phyloP scores from a whole-genome alignment of 106 monocot genomes.

The Acorus gramineus region DNA sequence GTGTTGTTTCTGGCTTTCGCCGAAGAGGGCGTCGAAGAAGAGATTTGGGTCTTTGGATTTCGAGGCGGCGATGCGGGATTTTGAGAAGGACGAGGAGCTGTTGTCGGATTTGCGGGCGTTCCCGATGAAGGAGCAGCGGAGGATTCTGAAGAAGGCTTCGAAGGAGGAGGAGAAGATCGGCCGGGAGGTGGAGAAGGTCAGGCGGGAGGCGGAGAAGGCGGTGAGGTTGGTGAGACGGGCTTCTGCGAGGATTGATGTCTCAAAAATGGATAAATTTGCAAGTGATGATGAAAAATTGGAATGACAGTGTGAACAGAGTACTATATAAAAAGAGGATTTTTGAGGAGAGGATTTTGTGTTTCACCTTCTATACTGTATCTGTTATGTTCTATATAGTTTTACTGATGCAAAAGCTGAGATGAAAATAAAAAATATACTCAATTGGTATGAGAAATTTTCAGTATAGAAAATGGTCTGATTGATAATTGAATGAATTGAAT shows the following conservation, averaged over 20 bases:
- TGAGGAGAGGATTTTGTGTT: conserved; percentile 2
- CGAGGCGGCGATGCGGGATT: conserved; percentile 1
- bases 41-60: background rate
- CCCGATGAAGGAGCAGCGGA: conserved; percentile 26
- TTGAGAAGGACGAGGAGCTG: conserved; percentile 14
- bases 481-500: too few relatives aligned
- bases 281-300: conserved; percentile 18
- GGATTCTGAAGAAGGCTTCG: conserved; percentile 31
- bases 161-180: conserved; percentile 43
- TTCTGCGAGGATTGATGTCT: conserved; percentile 27
- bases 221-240: conserved; percentile 33
- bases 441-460: too few relatives aligned
- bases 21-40: conserved; percentile 23
- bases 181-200: conserved; percentile 12
- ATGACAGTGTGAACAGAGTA: conserved; percentile 2
- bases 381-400: too few relatives aligned
- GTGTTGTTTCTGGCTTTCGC: conserved; percentile 41
- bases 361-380: too few relatives aligned
- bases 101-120: conserved; percentile 24
- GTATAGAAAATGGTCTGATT: too few relatives aligned
- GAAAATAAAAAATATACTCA: too few relatives aligned
- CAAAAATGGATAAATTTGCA: conserved; percentile 27
- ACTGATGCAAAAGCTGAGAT: too few relatives aligned
- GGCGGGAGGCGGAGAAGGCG: conserved; percentile 23
- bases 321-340: background rate